Evolutionary conservation across 2,329 filamentous ascomycete genomes (phyloP).

Genomic region (Xylaria sp.): DNA sequence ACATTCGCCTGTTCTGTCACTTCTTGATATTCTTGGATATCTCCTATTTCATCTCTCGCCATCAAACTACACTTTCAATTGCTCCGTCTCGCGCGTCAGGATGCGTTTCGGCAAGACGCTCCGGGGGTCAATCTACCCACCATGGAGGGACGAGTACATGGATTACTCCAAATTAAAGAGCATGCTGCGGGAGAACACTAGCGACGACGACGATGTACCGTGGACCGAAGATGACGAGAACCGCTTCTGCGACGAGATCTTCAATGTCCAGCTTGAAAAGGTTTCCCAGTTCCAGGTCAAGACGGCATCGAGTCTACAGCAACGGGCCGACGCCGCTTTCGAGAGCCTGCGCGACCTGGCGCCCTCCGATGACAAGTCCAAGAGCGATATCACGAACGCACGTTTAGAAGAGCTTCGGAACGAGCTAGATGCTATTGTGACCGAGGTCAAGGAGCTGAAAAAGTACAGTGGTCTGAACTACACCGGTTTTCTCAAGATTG

Average conservation of each 20-base stretch:
- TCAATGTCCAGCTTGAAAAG: conserved; percentile 95
- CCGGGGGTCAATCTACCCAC: conserved; percentile 78
- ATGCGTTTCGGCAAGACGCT: conserved; percentile 98
- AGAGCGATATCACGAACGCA: conserved; percentile 59
- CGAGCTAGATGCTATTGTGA: conserved; percentile 88
- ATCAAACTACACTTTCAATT: background rate
- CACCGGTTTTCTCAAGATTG: conserved; percentile 96
- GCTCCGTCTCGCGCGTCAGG: conserved; percentile 3
- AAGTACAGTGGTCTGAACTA: conserved; percentile 97
- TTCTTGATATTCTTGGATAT: background rate
- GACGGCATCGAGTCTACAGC: conserved; percentile 69
- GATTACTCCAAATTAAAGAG: conserved; percentile 94
- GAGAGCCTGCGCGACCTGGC: conserved; percentile 83
- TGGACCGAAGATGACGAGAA: conserved; percentile 98
- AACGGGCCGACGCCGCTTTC: conserved; percentile 65
- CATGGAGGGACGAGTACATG: conserved; percentile 94
- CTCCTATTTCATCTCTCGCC: background rate
- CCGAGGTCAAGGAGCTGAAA: conserved; percentile 91
- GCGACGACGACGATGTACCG: conserved; percentile 67
- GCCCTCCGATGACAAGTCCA: conserved; percentile 70
- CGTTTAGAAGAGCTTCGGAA: conserved; percentile 75
- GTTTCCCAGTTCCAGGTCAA: conserved; percentile 88
- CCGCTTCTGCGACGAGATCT: conserved; percentile 91
- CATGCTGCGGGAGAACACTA: conserved; percentile 80
- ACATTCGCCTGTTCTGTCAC: background rate